These are phyloP conservation scores for Cladophialophora exuberans DNA, from an alignment of 2,329 filamentous ascomycete genomes.

Conservation along the genomic window DNA sequence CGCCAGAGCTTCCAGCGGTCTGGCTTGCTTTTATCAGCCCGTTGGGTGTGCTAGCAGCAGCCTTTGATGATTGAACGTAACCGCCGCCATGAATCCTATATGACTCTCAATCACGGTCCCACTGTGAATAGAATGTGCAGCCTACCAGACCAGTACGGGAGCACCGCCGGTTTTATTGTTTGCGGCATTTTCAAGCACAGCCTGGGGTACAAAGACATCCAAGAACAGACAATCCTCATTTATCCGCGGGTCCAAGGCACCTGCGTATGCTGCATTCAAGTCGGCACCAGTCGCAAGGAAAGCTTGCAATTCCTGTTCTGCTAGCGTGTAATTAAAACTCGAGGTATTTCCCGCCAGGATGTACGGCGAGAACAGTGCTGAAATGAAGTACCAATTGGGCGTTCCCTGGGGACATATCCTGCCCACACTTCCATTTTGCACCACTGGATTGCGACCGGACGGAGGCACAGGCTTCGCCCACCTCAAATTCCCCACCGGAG, in stretches of 20 bases:
- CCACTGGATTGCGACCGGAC: constrained; percentile 44
- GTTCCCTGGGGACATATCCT: constrained; percentile 49
- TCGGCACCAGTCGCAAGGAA: no score
- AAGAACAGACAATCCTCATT: constrained; percentile 43
- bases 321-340: constrained; percentile 8
- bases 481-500: constrained; percentile 55
- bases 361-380: constrained; percentile 38
- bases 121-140: constrained; percentile 27
- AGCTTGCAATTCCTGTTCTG: neutral
- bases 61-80: constrained; percentile 46
- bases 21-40: constrained; percentile 41
- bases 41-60: constrained; percentile 23
- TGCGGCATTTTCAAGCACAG: constrained; percentile 36
- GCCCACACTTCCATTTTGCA: constrained; percentile 49
- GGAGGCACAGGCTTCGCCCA: constrained; percentile 54
- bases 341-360: constrained; percentile 33
- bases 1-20: constrained; percentile 36
- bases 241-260: constrained; percentile 38
- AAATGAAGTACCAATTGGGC: constrained; percentile 49
- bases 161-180: constrained; percentile 38
- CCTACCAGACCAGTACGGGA: constrained; percentile 42
- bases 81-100: constrained; percentile 51
- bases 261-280: neutral
- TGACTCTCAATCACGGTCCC: neutral
- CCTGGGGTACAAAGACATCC: constrained; percentile 40